phyloP scores from a whole-genome alignment of 352 stramenopile species.

The Globisporangium nunn region DNA sequence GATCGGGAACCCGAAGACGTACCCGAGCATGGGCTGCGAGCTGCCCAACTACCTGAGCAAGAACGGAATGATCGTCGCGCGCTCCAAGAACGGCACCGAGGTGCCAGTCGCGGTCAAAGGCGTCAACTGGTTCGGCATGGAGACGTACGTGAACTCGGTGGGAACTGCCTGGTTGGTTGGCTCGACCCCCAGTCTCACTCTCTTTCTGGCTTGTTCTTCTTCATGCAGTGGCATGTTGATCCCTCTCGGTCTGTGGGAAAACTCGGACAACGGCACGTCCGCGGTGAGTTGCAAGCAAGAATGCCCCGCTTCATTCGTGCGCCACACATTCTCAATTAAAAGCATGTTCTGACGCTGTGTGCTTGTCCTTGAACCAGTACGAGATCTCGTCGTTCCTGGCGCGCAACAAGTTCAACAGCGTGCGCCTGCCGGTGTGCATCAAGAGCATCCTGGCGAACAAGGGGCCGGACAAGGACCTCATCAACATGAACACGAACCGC shows the following conservation, averaged over 20 bases:
- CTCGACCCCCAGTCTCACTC: too few species aligned
- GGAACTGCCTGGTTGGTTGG: too few species aligned
- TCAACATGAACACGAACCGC: constrained; percentile 66
- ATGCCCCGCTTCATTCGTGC: too few species aligned
- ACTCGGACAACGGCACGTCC: constrained; percentile 55
- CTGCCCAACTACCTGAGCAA: constrained; percentile 46
- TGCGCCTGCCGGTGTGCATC: constrained; percentile 49
- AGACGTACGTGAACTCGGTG: constrained; percentile 23
- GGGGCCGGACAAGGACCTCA: constrained; percentile 31
- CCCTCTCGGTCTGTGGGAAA: constrained; percentile 70
- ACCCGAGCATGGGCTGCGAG: constrained; percentile 44
- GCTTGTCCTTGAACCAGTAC: constrained; percentile 19
- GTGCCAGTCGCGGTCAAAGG: constrained; percentile 48
- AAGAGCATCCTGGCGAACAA: constrained; percentile 34
- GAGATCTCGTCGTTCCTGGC: constrained; percentile 53
- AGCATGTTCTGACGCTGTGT: background rate
- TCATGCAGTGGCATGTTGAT: constrained; percentile 11
- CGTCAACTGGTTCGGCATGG: constrained; percentile 77
- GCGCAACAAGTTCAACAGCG: constrained; percentile 70
- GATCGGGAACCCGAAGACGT: constrained; percentile 48
- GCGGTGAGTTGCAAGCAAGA: constrained; percentile 14
- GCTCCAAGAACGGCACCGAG: constrained; percentile 42
- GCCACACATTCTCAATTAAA: background rate
- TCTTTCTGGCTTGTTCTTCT: too few species aligned
- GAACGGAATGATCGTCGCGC: constrained; percentile 15